Conservation (phyloP, 495 filamentous ascomycete genomes). For the Penicillium bovifimosum region DNA sequence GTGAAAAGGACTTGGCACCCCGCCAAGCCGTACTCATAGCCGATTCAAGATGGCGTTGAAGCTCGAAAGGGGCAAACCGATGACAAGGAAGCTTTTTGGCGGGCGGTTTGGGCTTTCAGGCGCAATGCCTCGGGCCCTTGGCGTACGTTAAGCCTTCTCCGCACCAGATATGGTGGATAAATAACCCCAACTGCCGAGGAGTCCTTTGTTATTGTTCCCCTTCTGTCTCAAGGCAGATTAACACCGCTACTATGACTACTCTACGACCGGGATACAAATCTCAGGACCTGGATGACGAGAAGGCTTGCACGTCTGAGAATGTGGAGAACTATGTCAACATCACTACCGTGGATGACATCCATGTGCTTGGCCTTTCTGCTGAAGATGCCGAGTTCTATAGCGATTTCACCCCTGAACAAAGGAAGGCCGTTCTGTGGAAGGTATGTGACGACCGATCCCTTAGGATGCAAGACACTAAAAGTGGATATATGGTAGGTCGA, state of each 20-base stretch:
- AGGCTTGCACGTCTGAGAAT: neutral
- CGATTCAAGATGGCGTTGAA: neutral
- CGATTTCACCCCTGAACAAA: constrained; percentile 12
- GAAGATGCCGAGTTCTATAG: constrained; percentile 25
- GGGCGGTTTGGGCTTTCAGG: neutral
- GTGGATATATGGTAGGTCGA: constrained; percentile 15
- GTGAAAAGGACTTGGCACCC: neutral
- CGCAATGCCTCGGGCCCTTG: neutral
- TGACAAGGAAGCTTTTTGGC: neutral
- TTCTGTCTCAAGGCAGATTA: neutral
- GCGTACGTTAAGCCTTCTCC: neutral
- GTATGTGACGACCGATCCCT: constrained; percentile 1
- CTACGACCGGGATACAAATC: neutral
- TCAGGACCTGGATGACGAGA: neutral
- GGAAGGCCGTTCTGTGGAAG: constrained; percentile 17
- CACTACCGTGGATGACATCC: constrained; percentile 17
- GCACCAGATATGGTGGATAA: neutral
- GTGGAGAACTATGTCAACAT: constrained; percentile 8
- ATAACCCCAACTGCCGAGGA: neutral
- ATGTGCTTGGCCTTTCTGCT: constrained; percentile 17
- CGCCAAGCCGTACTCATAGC: neutral
- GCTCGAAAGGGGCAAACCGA: neutral
- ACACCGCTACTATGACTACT: neutral
- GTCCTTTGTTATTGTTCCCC: neutral
- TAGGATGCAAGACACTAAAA: neutral